These are phyloP conservation scores for Globisporangium solare DNA, from an alignment of 352 stramenopile genomes.

Conservation along the genomic window DNA sequence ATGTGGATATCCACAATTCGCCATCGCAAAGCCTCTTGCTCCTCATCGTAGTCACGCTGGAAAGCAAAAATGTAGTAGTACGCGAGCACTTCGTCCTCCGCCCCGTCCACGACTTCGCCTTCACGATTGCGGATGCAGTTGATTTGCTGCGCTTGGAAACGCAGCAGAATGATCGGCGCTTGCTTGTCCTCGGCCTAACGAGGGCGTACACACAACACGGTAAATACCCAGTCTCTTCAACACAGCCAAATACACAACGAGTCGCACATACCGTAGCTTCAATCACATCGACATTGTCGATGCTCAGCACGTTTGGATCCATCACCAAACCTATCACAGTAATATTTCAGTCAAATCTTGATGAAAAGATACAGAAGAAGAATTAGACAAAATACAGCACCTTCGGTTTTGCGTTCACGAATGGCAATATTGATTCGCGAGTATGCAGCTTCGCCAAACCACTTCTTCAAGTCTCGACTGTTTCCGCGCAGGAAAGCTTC, in stretches of 20 bases:
- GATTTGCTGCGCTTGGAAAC: conserved; percentile 99
- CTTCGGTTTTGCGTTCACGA: conserved; percentile 92
- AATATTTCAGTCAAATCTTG: no score
- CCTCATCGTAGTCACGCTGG: conserved; percentile 96
- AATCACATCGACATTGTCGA: conserved; percentile 96
- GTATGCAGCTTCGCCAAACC: conserved; percentile 94
- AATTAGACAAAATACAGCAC: conserved; percentile 6
- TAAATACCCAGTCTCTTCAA: neutral
- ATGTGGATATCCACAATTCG: conserved; percentile 86
- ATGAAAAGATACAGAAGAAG: no score
- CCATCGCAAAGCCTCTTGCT: conserved; percentile 81
- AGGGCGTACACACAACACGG: conserved; percentile 5
- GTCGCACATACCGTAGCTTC: conserved; percentile 69
- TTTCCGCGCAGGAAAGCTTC: conserved; percentile 94
- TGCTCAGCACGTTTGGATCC: conserved; percentile 95
- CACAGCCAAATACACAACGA: neutral
- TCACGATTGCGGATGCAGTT: conserved; percentile 98
- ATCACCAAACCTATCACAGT: conserved; percentile 46
- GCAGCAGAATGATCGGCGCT: conserved; percentile 94
- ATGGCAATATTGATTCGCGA: conserved; percentile 94
- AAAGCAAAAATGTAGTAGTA: conserved; percentile 99
- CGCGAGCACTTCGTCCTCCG: conserved; percentile 94
- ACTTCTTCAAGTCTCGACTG: conserved; percentile 94
- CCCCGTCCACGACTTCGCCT: conserved; percentile 95
- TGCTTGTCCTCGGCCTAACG: conserved; percentile 82